Evolutionary conservation across 177 flowering plant genomes (phyloP).

Genomic region (Vitis hybrid): DNA sequence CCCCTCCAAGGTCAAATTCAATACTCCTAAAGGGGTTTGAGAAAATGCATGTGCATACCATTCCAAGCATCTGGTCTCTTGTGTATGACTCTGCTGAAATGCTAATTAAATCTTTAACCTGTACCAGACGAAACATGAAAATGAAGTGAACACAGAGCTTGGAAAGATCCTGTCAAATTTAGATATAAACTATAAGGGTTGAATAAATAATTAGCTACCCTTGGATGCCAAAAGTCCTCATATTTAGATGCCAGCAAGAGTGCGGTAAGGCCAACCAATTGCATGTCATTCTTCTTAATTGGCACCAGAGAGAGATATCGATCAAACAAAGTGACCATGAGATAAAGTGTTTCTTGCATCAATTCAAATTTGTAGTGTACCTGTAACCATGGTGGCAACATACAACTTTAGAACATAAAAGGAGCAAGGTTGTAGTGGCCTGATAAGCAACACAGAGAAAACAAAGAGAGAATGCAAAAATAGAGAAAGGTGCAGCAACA

Average conservation of each 20-base stretch:
- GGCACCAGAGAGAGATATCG: slow-evolving; percentile 59
- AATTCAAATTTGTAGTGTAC: slow-evolving; percentile 80
- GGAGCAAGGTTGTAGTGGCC: no score
- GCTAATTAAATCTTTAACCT: slow-evolving; percentile 77
- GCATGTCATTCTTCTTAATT: slow-evolving; percentile 69
- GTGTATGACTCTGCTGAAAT: slow-evolving; percentile 76
- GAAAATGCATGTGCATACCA: slow-evolving; percentile 43
- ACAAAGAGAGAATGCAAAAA: no score
- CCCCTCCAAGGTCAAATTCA: background rate
- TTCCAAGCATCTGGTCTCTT: slow-evolving; percentile 69
- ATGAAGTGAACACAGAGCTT: slow-evolving; percentile 2
- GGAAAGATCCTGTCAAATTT: background rate
- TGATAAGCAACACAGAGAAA: no score
- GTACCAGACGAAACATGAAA: slow-evolving; percentile 11
- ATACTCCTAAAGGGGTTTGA: background rate
- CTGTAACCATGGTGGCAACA: slow-evolving; percentile 34
- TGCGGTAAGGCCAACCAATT: slow-evolving; percentile 88
- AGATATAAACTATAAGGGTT: background rate
- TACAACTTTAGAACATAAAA: background rate
- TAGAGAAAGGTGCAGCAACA: background rate
- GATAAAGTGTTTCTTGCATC: slow-evolving; percentile 89
- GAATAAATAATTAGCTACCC: slow-evolving; percentile 36
- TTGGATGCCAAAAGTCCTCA: slow-evolving; percentile 96
- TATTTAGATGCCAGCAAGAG: slow-evolving; percentile 91
- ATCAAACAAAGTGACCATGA: slow-evolving; percentile 69